Base-by-base conservation (phyloP, 768 basidiomycete genomes). In the Boletus barrowsii region DNA sequence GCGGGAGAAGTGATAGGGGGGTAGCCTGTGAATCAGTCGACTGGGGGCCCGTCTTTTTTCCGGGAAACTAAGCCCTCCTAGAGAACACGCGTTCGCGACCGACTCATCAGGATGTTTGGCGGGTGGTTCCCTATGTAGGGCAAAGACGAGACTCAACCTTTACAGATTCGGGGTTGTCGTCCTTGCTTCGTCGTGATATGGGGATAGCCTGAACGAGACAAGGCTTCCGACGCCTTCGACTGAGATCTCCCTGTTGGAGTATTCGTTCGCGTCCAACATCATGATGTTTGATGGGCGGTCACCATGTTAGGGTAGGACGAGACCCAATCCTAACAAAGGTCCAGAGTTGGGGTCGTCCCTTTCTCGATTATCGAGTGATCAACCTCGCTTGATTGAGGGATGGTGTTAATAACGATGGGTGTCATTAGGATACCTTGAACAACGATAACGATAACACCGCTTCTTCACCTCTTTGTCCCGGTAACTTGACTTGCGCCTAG, bases 371-470 rank as follows among this genome's bases (percentile, higher is more conserved):
- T 90, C 73, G 90, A 84, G 78, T 96, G 90, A 97, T 98, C 80
- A 98, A 97, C 72, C 83, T 89, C 42, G 95, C 94, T 75, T 98
- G 96, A 71, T 97, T 35, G 93, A 35, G 94, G 94, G 95, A 73
- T 96, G 24, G 37, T 49, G 37, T 94, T 74, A 94, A 98, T 98
- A 53, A 62, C 49, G 44, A 47, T 22, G 29, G 86, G 57, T 93
- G 90, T 64, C 94, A 90, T 79, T 98, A 98, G 78, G 94, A 96
- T 56, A 97, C 11, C 4, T 11, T 5, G 88, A 54, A 98, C 88
- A 71, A 96, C 91, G 64, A 98, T 80, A 70, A 98, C 94, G 62
- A 98, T 93, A 72, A 97, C 93, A 81, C 89, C 47, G 29, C 47
- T 57, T 57, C 62, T 58, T 62, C 48, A 18, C 44, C 49, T 43